Evolutionary conservation across 179 eudicot genomes (phyloP).

Genomic region (Corrigiola litoralis): DNA sequence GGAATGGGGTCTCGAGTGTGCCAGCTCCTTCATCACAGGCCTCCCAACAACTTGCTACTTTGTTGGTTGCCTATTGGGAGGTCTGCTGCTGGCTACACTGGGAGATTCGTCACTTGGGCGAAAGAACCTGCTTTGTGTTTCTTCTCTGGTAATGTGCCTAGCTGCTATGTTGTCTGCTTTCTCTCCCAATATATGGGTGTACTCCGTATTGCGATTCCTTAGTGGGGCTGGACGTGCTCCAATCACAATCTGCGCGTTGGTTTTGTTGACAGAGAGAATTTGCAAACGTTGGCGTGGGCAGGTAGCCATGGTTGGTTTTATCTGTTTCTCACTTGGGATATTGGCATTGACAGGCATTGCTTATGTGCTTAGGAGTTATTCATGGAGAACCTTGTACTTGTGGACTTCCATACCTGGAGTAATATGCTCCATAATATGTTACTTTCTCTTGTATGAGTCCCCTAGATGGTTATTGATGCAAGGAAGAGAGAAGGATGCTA

Average conservation of each 20-base stretch:
- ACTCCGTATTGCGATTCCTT: conserved; percentile 15
- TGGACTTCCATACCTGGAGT: conserved; percentile 26
- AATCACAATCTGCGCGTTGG: neutral
- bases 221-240: conserved; percentile 27
- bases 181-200: conserved; percentile 28
- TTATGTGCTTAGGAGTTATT: neutral
- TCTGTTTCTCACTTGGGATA: conserved; percentile 12
- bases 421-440: neutral
- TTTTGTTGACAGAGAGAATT: conserved; percentile 15
- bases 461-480: conserved; percentile 30
- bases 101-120: conserved; percentile 27
- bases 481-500: conserved; percentile 6
- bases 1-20: conserved; percentile 1
- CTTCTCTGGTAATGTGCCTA: conserved; percentile 20
- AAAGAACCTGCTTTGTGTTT: conserved; percentile 16
- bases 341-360: conserved; percentile 8
- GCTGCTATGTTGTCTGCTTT: conserved; percentile 19
- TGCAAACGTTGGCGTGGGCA: conserved; percentile 12
- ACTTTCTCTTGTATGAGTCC: conserved; percentile 15
- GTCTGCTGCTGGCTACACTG: conserved; percentile 11
- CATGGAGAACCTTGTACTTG: conserved; percentile 19
- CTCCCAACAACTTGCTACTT: neutral
- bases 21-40: neutral
- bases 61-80: conserved; percentile 17
- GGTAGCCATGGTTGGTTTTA: conserved; percentile 6